Evolutionary conservation across 2,329 filamentous ascomycete species (phyloP), one percentile per base, ranked within the genome.

Genomic region (Nemania diffusa): DNA sequence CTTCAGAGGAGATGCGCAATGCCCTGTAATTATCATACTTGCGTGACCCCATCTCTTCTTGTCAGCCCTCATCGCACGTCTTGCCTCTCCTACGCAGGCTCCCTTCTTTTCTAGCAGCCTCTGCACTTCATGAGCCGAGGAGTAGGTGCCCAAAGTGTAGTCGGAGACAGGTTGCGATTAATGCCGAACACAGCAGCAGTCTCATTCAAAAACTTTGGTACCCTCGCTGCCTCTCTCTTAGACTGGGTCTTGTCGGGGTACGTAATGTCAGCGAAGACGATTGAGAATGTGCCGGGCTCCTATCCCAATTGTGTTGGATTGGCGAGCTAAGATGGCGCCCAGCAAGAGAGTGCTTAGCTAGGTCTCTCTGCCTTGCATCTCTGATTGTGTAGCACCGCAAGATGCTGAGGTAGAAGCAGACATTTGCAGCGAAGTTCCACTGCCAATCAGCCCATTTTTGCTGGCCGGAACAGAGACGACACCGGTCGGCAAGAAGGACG

Each of bases 381-480:
- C 72, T 22, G 20, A 71, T 32, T 13, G 68, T 72, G 60, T 73
- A 75, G 69, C 73, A 75, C 15, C 73, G 64, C 61, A 76, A 48
- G 44, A 76, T 67, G 59, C 66, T 65, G 7, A 75, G 61, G 68
- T 74, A 75, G 66, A 76, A 71, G 61, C 62, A 62, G 22, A 73
- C 59, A 37, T 72, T 72, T 26, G 44, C 52, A 7, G 46, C 58
- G 62, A 75, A 75, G 53, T 50, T 66, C 44, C 57, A 64, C 5
- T 69, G 69, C 72, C 69, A 73, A 7, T 42, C 53, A 2, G 59
- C 62, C 74, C 74, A 75, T 34, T 73, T 71, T 51, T 64, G 69
- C 51, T 70, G 70, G 40, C 71, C 64, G 15, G 69, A 71, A 53
- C 53, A 58, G 3, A 66, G 52, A 8, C 74, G 74, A 32, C 62